Evolutionary conservation across 2,329 filamentous ascomycete species (phyloP).

Genomic region (Thelonectria discophora): DNA sequence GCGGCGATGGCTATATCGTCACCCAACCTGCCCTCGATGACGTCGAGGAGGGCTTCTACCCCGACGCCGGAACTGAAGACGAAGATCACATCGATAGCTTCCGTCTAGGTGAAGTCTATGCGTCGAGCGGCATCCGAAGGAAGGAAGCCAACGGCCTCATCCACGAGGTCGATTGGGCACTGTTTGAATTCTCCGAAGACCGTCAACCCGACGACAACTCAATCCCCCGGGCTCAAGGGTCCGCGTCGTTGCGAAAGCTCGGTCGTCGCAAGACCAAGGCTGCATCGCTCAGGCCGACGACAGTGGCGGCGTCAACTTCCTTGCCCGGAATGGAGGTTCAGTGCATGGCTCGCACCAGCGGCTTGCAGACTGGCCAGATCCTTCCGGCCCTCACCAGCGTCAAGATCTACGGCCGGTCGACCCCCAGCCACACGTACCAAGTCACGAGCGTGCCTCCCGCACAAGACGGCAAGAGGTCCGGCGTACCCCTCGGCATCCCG

Average conservation of each 20-base stretch:
- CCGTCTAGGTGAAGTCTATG: slow-evolving; percentile 83
- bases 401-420: slow-evolving; percentile 84
- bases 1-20: slow-evolving; percentile 80
- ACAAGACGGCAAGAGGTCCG: slow-evolving; percentile 29
- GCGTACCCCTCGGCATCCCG: slow-evolving; percentile 69
- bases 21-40: slow-evolving; percentile 94
- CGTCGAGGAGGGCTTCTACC: slow-evolving; percentile 83
- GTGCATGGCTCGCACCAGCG: slow-evolving; percentile 87
- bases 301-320: slow-evolving; percentile 65
- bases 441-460: slow-evolving; percentile 54
- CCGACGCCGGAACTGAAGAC: slow-evolving; percentile 73
- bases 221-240: slow-evolving; percentile 58
- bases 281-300: slow-evolving; percentile 60
- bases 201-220: slow-evolving; percentile 77
- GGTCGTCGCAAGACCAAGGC: slow-evolving; percentile 38
- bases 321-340: slow-evolving; percentile 83
- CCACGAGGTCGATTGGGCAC: slow-evolving; percentile 95
- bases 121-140: slow-evolving; percentile 87
- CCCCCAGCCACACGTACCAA: slow-evolving; percentile 78
- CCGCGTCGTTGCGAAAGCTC: slow-evolving; percentile 23
- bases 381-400: slow-evolving; percentile 81
- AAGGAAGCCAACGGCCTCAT: slow-evolving; percentile 75
- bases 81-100: slow-evolving; percentile 86
- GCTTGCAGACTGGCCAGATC: slow-evolving; percentile 81
- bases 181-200: slow-evolving; percentile 80